Conservation (phyloP, 179 eudicot species). For the Actinidia chinensis region DNA sequence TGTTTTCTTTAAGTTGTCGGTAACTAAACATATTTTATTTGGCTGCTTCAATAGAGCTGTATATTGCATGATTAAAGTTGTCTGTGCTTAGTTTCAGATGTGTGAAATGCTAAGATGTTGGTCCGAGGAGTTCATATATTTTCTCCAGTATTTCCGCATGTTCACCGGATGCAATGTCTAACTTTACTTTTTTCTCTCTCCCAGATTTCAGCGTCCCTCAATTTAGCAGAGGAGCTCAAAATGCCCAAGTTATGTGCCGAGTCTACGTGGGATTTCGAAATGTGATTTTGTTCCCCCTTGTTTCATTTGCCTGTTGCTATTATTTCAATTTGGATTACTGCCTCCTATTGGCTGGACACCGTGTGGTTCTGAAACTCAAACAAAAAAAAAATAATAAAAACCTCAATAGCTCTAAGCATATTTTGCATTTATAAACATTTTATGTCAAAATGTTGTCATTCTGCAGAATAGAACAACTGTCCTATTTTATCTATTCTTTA, state of each 20-base stretch:
- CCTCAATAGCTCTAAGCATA: background rate
- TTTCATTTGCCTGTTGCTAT: conserved; percentile 5
- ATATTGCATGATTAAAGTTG: background rate
- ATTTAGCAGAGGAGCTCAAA: conserved; percentile 57
- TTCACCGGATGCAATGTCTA: background rate
- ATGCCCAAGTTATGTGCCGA: conserved; percentile 70
- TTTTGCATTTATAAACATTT: background rate
- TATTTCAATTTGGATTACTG: background rate
- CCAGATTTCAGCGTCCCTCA: conserved; percentile 64
- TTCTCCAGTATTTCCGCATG: background rate
- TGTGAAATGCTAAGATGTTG: conserved; percentile 3
- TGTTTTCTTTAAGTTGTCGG: too few relatives aligned
- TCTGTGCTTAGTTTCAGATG: background rate
- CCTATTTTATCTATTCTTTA: too few relatives aligned
- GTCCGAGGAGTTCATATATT: background rate
- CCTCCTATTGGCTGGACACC: background rate
- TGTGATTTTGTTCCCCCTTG: conserved; percentile 36
- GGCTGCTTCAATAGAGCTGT: background rate
- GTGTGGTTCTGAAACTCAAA: background rate
- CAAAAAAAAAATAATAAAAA: background rate
- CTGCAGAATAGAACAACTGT: too few relatives aligned
- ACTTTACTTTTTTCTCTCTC: conserved; percentile 19
- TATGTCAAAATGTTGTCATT: too few relatives aligned
- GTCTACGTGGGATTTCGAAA: conserved; percentile 80
- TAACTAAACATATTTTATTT: background rate